phyloP scores from a whole-genome alignment of 768 basidiomycete genomes.

The Suillus occidentalis region DNA sequence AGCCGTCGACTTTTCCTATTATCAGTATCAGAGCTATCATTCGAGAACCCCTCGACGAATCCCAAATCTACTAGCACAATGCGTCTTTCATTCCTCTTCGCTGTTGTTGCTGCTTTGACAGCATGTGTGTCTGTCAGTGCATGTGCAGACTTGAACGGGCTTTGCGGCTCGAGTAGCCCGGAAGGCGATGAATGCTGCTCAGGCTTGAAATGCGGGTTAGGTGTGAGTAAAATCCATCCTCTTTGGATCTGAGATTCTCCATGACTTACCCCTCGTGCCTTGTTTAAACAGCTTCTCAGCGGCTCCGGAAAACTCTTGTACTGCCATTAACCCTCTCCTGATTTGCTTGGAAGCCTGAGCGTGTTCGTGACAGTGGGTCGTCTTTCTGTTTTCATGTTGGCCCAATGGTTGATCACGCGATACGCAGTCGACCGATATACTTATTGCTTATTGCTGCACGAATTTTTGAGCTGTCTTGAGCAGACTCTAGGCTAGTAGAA shows the following conservation, averaged over 20 bases:
- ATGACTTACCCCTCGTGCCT: not conserved
- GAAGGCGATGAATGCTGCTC: not conserved
- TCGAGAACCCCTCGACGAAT: not conserved
- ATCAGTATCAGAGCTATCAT: not conserved
- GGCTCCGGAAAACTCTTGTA: fast-evolving
- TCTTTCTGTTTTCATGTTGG: not conserved
- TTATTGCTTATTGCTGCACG: not conserved
- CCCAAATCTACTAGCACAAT: not conserved
- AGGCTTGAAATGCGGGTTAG: not conserved
- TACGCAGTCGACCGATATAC: not conserved
- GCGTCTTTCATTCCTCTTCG: not conserved
- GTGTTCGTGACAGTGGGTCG: not conserved
- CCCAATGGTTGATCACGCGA: not conserved
- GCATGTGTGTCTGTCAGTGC: not conserved
- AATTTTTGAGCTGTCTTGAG: not conserved
- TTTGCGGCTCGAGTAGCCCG: not conserved
- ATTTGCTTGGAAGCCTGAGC: not conserved
- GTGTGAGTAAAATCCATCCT: not conserved
- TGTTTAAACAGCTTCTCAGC: not conserved
- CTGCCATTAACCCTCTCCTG: not conserved
- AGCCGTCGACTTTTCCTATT: not conserved
- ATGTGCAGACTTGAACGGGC: not conserved
- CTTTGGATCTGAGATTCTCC: not conserved
- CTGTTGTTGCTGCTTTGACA: not conserved
- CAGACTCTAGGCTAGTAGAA: not conserved